Conservation (phyloP, 2,329 filamentous ascomycete genomes). For the Fusarium nematophilum region DNA sequence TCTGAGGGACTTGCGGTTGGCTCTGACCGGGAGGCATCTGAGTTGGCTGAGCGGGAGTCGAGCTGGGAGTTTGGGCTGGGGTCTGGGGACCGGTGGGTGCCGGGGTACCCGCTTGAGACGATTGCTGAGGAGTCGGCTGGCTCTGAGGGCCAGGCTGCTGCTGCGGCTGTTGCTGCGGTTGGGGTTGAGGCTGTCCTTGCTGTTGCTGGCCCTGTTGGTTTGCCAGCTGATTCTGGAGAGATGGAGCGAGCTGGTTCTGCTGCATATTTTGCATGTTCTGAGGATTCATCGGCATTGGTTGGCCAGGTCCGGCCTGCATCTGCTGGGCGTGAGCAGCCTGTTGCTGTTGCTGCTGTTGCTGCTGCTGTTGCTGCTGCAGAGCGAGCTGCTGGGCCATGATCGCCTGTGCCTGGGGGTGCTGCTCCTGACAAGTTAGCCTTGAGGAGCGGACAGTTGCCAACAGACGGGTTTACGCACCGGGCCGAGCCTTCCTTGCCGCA, state of each 20-base stretch:
- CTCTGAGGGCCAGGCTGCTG: slow-evolving; percentile 56
- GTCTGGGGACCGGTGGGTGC: slow-evolving; percentile 59
- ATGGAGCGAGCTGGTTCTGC: slow-evolving; percentile 53
- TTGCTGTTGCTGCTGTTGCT: slow-evolving; percentile 51
- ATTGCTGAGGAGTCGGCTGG: slow-evolving; percentile 60
- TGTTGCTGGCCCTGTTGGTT: slow-evolving; percentile 46
- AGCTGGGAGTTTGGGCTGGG: slow-evolving; percentile 58
- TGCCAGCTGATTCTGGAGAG: slow-evolving; percentile 45
- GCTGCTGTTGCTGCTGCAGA: slow-evolving; percentile 53
- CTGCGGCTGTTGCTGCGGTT: slow-evolving; percentile 43
- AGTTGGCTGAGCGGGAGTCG: slow-evolving; percentile 51
- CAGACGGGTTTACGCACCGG: slow-evolving; percentile 51
- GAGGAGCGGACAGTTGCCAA: not conserved
- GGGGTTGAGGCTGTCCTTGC: slow-evolving; percentile 41
- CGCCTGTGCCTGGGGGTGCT: slow-evolving; percentile 48
- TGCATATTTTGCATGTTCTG: slow-evolving; percentile 60
- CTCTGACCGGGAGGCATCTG: slow-evolving; percentile 48
- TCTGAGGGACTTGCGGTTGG: slow-evolving; percentile 50
- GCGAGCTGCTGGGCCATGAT: slow-evolving; percentile 57
- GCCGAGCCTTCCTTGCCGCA: slow-evolving; percentile 56
- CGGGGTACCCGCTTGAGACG: slow-evolving; percentile 55
- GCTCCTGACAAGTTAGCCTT: slow-evolving; percentile 39
- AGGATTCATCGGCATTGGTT: slow-evolving; percentile 60
- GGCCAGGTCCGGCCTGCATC: slow-evolving; percentile 57
- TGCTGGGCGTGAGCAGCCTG: slow-evolving; percentile 52